Base-by-base conservation (phyloP, 129 eudicot species). In the Silybum marianum region DNA sequence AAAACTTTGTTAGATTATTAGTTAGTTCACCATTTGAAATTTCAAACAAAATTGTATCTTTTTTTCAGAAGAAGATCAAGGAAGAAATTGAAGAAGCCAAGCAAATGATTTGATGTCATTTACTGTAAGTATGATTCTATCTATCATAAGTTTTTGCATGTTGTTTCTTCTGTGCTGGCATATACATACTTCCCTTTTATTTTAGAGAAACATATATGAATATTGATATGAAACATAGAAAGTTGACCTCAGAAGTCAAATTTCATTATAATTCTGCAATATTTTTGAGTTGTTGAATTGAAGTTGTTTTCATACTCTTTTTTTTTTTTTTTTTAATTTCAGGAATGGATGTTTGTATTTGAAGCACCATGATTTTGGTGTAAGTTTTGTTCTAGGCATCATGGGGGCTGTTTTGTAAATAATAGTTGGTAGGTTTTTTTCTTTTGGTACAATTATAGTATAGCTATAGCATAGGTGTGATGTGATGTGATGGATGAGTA, bases 51-150 rank as follows among this genome's bases (percentile, higher is more conserved):
- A 11, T 44, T 44, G 54, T 11, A 44, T 44, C 54, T 44, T 44
- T 71, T 66, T 38, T 42, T 25, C 84, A 85, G 88, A 76, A 85
- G 69, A 71, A 91, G 87, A 73, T 78, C 86, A 63, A 88, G 78
- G 84, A 78, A 79, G 62, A 85, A 46, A 82, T 75, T 82, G 81
- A 89, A 80, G 85, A 87, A 77, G 79, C 93, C 88, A 76, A 78
- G 66, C 77, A 85, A 84, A 80, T 62, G 71, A 48, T 72, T 24
- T 34, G 46, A 34, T 34, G 38, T 25, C 2, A 14, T 63, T 54
- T 7, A 63, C 25, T 19, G 26, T 5, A 63, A 21, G 25, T n/a
- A 40, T 9, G 48, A 9, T 40, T 40, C 48, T 40, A 9, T 44
- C 48, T 40, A 9, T 44, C 54, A 16, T 44, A 44, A 11, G 16